These are phyloP conservation scores for Mucor indicus DNA, from an alignment of 371 early-diverging fungal species.

Conservation along the genomic window DNA sequence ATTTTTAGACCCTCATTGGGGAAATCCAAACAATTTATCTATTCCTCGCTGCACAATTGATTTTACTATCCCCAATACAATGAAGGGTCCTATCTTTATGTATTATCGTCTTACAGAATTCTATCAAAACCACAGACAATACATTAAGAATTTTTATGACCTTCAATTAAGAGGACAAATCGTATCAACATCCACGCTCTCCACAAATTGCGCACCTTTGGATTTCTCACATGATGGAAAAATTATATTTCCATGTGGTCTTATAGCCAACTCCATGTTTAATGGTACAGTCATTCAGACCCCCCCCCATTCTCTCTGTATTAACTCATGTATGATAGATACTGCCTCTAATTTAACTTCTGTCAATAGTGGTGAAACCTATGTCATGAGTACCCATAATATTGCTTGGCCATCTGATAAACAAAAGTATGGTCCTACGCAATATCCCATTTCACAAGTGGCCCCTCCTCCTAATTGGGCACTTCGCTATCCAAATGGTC, in stretches of 20 bases:
- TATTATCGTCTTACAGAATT: conserved; percentile 97
- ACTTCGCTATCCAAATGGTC: conserved; percentile 56
- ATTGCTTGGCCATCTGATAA: conserved; percentile 92
- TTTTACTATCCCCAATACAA: conserved; percentile 65
- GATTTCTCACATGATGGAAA: conserved; percentile 17
- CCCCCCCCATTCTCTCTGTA: not conserved
- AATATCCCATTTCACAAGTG: conserved; percentile 53
- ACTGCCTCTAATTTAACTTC: conserved; percentile 21
- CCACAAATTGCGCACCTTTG: conserved; percentile 58
- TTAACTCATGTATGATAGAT: conserved; percentile 7
- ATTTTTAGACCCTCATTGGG: conserved; percentile 31
- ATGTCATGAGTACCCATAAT: conserved; percentile 43
- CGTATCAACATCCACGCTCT: conserved; percentile 4
- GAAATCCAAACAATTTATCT: conserved; percentile 36
- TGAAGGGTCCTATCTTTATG: conserved; percentile 84
- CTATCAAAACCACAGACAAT: conserved; percentile 98
- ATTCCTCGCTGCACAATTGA: conserved; percentile 71
- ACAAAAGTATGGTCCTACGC: conserved; percentile 64
- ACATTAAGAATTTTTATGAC: conserved; percentile 88
- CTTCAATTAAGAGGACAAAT: conserved; percentile 77
- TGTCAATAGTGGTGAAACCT: not conserved
- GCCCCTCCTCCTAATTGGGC: conserved; percentile 83
- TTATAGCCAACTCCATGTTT: conserved; percentile 96
- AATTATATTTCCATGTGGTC: conserved; percentile 92
- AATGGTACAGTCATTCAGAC: conserved; percentile 58